These are phyloP conservation scores for Ochromonas danica DNA, from an alignment of 108 stramenopile species.

Conservation along the genomic window DNA sequence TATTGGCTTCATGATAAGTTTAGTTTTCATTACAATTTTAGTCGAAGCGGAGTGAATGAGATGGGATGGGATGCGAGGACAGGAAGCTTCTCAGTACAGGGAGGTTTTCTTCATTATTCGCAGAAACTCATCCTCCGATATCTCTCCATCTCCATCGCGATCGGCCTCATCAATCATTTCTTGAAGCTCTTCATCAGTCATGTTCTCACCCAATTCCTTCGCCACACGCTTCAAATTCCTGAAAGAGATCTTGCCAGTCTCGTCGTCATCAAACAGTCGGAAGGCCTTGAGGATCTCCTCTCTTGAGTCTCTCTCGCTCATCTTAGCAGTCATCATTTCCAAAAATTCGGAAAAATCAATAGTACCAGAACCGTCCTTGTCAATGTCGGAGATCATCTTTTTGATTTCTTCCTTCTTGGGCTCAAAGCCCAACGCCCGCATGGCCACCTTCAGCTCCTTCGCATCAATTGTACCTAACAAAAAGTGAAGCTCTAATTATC, in stretches of 20 bases:
- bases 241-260: constrained; percentile 80
- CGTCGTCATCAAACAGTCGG: constrained; percentile 79
- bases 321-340: constrained; percentile 65
- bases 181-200: constrained; percentile 82
- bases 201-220: constrained; percentile 80
- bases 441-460: constrained; percentile 83
- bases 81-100: constrained; percentile 52
- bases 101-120: constrained; percentile 78
- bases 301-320: constrained; percentile 53
- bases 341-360: constrained; percentile 83
- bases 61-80: too few relatives aligned
- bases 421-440: constrained; percentile 82
- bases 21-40: too few relatives aligned
- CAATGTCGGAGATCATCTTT: constrained; percentile 74
- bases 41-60: too few relatives aligned
- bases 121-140: constrained; percentile 76
- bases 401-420: constrained; percentile 82
- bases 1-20: too few relatives aligned
- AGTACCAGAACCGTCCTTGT: constrained; percentile 77
- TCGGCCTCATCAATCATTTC: constrained; percentile 47
- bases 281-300: constrained; percentile 61
- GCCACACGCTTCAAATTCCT: constrained; percentile 80
- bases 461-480: constrained; percentile 68
- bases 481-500: background rate
- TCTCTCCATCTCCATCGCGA: constrained; percentile 46